A percentile compares a stretch with the other conserved stretches of the same genome.
Conservation (phyloP, 352 stramenopile species). For the Phytophthora sojae region DNA sequence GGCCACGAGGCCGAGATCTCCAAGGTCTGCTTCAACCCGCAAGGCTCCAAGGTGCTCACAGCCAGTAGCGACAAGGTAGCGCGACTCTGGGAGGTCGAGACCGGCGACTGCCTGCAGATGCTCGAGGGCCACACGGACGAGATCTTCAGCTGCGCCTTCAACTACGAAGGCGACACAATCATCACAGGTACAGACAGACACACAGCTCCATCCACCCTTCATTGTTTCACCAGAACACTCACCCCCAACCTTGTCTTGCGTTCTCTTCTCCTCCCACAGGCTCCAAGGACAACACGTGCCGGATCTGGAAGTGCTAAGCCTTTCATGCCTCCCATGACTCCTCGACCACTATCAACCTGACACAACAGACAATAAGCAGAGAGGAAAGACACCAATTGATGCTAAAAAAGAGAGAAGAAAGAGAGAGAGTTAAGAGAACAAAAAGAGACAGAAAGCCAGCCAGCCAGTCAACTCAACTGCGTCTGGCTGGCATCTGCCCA, state of each 20-base stretch:
- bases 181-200: constrained; percentile 91
- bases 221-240: neutral
- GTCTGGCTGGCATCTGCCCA: neutral
- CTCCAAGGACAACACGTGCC: constrained; percentile 89
- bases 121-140: constrained; percentile 97
- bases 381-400: neutral
- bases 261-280: constrained; percentile 30
- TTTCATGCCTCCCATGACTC: neutral
- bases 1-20: constrained; percentile 96
- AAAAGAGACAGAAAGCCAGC: constrained; percentile 14
- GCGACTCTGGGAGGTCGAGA: constrained; percentile 94
- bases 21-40: constrained; percentile 96
- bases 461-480: neutral
- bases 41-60: constrained; percentile 95
- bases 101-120: constrained; percentile 94
- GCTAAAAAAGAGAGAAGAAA: constrained; percentile 11
- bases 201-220: neutral
- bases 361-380: neutral
- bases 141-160: constrained; percentile 97
- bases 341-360: neutral
- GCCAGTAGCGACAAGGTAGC: constrained; percentile 95
- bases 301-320: constrained; percentile 82
- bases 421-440: constrained; percentile 26
- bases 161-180: constrained; percentile 97
- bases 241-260: constrained; percentile 9